phyloP scores from a whole-genome alignment of 805 yeast genomes.

The Kluyveromyces starmeri region DNA sequence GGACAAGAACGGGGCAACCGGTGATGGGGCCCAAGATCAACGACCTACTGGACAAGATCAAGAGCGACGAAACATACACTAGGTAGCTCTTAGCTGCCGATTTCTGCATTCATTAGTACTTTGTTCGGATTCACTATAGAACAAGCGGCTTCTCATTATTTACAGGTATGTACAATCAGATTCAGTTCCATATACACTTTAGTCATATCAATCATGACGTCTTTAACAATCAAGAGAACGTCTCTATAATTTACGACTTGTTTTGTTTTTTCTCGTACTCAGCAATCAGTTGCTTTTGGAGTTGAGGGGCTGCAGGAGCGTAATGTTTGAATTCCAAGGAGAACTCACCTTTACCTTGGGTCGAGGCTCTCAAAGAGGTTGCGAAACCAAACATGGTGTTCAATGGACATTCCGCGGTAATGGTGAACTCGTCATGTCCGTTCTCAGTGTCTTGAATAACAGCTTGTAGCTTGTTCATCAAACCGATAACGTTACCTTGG shows the following conservation, averaged over 20 bases:
- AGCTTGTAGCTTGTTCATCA: slow-evolving; percentile 86
- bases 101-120: too few relatives aligned
- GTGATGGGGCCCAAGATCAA: slow-evolving; percentile 83
- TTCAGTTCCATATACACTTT: too few relatives aligned
- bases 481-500: slow-evolving; percentile 87
- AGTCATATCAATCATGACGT: slow-evolving; percentile 26
- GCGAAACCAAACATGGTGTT: slow-evolving; percentile 96
- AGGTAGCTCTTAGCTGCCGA: too few relatives aligned
- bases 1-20: slow-evolving; percentile 77
- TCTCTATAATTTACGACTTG: too few relatives aligned
- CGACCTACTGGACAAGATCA: slow-evolving; percentile 68
- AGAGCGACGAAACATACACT: slow-evolving; percentile 35
- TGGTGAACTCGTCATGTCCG: slow-evolving; percentile 88
- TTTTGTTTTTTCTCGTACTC: slow-evolving; percentile 58
- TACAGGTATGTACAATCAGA: too few relatives aligned
- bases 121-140: too few relatives aligned
- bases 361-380: slow-evolving; percentile 86
- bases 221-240: too few relatives aligned
- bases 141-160: too few relatives aligned
- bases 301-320: slow-evolving; percentile 81
- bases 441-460: slow-evolving; percentile 90
- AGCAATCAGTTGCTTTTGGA: slow-evolving; percentile 83
- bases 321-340: slow-evolving; percentile 90
- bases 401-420: slow-evolving; percentile 92
- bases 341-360: slow-evolving; percentile 99